Evolutionary conservation across 169 alveolate genomes (phyloP).

Genomic region (Perkinsus olseni): DNA sequence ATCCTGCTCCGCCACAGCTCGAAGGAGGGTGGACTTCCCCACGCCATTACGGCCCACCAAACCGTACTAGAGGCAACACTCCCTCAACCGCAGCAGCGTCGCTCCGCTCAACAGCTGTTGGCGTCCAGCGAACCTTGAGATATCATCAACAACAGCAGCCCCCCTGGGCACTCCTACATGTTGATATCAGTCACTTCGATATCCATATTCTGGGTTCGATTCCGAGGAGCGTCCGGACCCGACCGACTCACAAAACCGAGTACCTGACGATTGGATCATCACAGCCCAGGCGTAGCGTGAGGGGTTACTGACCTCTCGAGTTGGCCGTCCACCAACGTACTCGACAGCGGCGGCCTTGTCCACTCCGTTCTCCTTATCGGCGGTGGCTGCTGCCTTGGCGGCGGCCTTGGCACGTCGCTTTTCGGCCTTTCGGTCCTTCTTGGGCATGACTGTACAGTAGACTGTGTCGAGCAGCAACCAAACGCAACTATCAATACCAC

Average conservation of each 20-base stretch:
- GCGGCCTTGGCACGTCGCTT: not conserved
- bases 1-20: conserved; percentile 85
- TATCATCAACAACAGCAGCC: not conserved
- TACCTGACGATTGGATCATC: no score
- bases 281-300: no score
- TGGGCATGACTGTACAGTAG: not conserved
- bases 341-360: not conserved
- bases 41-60: conserved; percentile 92
- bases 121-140: not conserved
- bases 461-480: not conserved
- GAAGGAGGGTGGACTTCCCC: conserved; percentile 89
- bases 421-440: not conserved
- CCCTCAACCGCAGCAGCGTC: not conserved
- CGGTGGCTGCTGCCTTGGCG: not conserved
- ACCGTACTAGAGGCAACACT: conserved; percentile 65
- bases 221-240: not conserved
- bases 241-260: not conserved
- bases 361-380: not conserved
- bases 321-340: not conserved
- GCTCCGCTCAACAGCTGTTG: not conserved
- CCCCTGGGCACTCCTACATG: not conserved
- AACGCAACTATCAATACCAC: not conserved
- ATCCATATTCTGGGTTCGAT: not conserved
- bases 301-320: not conserved
- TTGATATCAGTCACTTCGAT: not conserved